These are phyloP conservation scores for Rhodotorula toruloides DNA, from an alignment of 768 basidiomycete species.

Conservation along the genomic window DNA sequence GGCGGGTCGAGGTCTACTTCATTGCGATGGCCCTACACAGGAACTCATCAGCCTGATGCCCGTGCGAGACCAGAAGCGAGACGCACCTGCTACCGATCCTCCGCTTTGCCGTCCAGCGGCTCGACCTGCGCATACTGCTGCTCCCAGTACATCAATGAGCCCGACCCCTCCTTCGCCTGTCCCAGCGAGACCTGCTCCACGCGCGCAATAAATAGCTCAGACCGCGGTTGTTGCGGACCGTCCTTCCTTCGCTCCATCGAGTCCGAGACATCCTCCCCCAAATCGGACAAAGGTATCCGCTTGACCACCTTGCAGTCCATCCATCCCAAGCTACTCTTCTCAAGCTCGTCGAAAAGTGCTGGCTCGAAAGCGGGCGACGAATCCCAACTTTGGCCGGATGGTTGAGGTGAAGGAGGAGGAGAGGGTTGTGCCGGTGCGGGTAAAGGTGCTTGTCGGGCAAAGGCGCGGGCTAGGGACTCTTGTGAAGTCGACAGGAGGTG, in stretches of 20 bases:
- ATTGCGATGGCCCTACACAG: too few species aligned
- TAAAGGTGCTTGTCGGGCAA: conserved; percentile 57
- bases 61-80: too few species aligned
- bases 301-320: conserved; percentile 66
- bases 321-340: conserved; percentile 57
- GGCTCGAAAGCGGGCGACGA: conserved; percentile 56
- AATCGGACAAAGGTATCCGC: conserved; percentile 60
- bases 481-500: conserved; percentile 73
- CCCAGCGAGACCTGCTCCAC: conserved; percentile 61
- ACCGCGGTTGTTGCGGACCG: conserved; percentile 35
- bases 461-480: conserved; percentile 58
- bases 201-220: conserved; percentile 70
- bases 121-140: conserved; percentile 13
- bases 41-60: too few species aligned
- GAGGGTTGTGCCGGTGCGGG: conserved; percentile 44
- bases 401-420: conserved; percentile 44
- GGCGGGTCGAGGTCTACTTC: too few species aligned
- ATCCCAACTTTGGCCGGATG: conserved; percentile 50
- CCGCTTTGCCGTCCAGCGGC: neutral
- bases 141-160: conserved; percentile 20
- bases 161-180: conserved; percentile 28
- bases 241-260: conserved; percentile 19
- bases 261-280: conserved; percentile 17
- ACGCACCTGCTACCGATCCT: neutral
- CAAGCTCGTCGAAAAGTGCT: conserved; percentile 42